Evolutionary conservation across 2,329 filamentous ascomycete species (phyloP).

Genomic region (Claviceps citrina): DNA sequence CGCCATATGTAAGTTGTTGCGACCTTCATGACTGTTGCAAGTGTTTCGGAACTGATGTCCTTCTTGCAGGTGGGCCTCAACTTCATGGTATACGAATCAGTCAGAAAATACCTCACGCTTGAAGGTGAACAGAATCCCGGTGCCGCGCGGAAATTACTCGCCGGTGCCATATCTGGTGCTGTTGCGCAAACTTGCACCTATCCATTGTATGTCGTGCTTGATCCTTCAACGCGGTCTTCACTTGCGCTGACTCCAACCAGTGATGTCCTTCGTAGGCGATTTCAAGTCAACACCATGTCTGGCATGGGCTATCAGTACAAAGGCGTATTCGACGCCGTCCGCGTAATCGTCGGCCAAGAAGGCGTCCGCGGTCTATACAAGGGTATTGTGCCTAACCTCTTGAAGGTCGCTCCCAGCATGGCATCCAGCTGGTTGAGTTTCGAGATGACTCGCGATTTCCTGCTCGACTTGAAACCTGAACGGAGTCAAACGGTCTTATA

Average conservation of each 20-base stretch:
- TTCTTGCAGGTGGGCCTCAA: slow-evolving; percentile 69
- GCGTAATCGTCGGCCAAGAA: slow-evolving; percentile 68
- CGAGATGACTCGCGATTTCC: slow-evolving; percentile 78
- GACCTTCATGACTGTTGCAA: too few species aligned
- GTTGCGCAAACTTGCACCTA: slow-evolving; percentile 97
- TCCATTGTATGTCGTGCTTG: slow-evolving; percentile 59
- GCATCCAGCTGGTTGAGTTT: slow-evolving; percentile 97
- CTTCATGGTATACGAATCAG: slow-evolving; percentile 95
- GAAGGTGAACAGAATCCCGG: slow-evolving; percentile 76
- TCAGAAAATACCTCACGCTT: slow-evolving; percentile 68
- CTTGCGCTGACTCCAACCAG: slow-evolving; percentile 27
- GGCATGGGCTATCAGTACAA: slow-evolving; percentile 96
- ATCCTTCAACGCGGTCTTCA: not conserved
- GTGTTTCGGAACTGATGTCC: slow-evolving; percentile 6
- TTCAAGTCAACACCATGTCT: slow-evolving; percentile 98
- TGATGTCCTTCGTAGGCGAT: slow-evolving; percentile 80
- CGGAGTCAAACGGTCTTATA: slow-evolving; percentile 15
- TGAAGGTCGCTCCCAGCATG: slow-evolving; percentile 98
- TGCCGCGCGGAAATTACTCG: slow-evolving; percentile 64
- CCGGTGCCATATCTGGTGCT: slow-evolving; percentile 86
- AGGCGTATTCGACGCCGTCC: slow-evolving; percentile 68
- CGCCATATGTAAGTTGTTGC: slow-evolving; percentile 56
- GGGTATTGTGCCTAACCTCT: slow-evolving; percentile 82
- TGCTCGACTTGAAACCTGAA: slow-evolving; percentile 46
- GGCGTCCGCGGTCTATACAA: slow-evolving; percentile 82